Evolutionary conservation across 2,329 filamentous ascomycete genomes (phyloP), one percentile per base, ranked within the genome.

Genomic region (Chrysosphaeria jannelii): DNA sequence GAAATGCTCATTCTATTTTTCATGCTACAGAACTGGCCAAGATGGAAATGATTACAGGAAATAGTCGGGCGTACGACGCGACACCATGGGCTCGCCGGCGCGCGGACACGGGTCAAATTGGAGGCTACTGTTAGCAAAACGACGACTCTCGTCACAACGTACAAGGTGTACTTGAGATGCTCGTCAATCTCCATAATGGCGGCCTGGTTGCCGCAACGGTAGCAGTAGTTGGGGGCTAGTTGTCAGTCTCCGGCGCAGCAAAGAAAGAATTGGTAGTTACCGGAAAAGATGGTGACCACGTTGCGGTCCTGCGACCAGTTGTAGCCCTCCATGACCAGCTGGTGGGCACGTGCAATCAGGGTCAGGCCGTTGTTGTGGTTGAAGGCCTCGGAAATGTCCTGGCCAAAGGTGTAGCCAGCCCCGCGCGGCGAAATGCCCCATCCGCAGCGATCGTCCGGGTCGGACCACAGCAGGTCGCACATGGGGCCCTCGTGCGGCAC

Each of bases 111-210:
- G 85, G 43, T 97, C 85, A 46, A 93, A 97, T 67, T 97, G 85
- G 48, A 97, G 53, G 69, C 85, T 97, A 38, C n/a, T 17, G 22
- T 19, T 13, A 16, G 23, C 10, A 21, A 12, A 30, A n/a, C n/a
- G n/a, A n/a, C n/a, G n/a, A n/a, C n/a, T n/a, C n/a, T n/a, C n/a
- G 45, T 33, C 46, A 39, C 30, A 27, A 23, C 30, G 10, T 4
- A 33, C 81, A 97, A 93, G 40, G 85, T 93, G 50, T 93, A 97
- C 56, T 97, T 93, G 42, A 97, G 53, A 46, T 93, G 79, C 51
- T 97, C 85, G 35, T 93, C 85, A 46, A 97, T 97, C 50, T 93
- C 85, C 85, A 97, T 97, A 45, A 97, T 93, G n/a, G 85, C 85
- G 27, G 85, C 85, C 49, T 93, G 85, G 49, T 97, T 97, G 41